Base-by-base conservation (phyloP, 768 basidiomycete genomes). In the Lentinula boryana region DNA sequence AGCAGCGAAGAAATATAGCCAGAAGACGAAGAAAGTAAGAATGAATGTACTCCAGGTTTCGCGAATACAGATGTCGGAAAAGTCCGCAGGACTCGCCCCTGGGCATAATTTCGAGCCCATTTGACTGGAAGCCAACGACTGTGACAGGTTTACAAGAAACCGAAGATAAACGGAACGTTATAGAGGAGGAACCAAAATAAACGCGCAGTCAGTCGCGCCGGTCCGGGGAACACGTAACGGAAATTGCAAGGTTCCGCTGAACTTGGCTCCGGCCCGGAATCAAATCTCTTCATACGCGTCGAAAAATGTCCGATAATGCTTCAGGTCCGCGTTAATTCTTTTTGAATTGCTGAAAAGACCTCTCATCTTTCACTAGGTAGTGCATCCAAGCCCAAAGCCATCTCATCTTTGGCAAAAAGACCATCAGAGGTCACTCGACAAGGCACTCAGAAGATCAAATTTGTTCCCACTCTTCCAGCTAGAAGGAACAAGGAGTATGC, bases 401-500 rank as follows among this genome's bases (percentile, higher is more conserved):
- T 93, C 53, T 83, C 82, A 23, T 91, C 86, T 72, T 79, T 91
- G 51, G 88, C 87, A 0, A 92, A 87, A 76, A 86, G 83, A 75
- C 75, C 84, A 56, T 71, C 79, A 50, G 88, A 91, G 72, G 83
- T 87, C 54, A 91, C 89, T 15, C 79, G 89, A 44, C 83, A 87
- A 61, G 88, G 89, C 48, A 80, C 86, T 1, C 85, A 85, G 67
- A 92, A 85, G 70, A 82, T 91, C 72, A 91, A 89, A 70, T 93
- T 93, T 65, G 84, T 87, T 7, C 91, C 91, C 0, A 88, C 86
- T 5, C 77, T 92, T 56, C 89, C 89, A 13, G 71, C 81, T n/a
- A 76, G 88, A 65, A 82, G 90, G 64, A 89, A 87, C 77, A 91
- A 90, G 77, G 88, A 89, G 86, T 90, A 74, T 78, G 85, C 81